These are phyloP conservation scores for Juncus inflexus DNA, from an alignment of 176 grass and related monocot species.

Conservation along the genomic window DNA sequence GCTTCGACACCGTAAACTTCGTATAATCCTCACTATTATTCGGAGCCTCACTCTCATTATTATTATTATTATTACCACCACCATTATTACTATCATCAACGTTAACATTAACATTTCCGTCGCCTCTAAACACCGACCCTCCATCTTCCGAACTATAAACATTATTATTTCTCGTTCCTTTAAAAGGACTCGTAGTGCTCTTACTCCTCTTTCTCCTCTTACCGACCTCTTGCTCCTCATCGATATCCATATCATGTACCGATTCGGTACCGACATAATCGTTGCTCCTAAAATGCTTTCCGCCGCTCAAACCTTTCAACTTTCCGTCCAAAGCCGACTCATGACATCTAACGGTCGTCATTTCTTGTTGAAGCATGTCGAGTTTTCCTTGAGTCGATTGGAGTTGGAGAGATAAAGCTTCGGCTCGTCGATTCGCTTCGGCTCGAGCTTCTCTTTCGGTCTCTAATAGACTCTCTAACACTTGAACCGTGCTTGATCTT, in stretches of 20 bases:
- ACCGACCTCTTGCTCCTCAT: slow-evolving; percentile 42
- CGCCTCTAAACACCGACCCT: slow-evolving; percentile 57
- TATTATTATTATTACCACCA: slow-evolving; percentile 20
- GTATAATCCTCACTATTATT: slow-evolving; percentile 56
- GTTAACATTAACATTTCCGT: slow-evolving; percentile 34
- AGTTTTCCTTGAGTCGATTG: slow-evolving; percentile 91
- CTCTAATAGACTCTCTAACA: slow-evolving; percentile 66
- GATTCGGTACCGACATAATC: slow-evolving; percentile 64
- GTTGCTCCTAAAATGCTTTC: slow-evolving; percentile 57
- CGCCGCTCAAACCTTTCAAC: slow-evolving; percentile 43
- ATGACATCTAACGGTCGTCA: slow-evolving; percentile 65
- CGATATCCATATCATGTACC: slow-evolving; percentile 88
- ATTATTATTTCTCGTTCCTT: slow-evolving; percentile 33
- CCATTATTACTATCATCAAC: slow-evolving; percentile 19
- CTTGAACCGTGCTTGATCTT: slow-evolving; percentile 91
- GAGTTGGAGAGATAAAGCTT: slow-evolving; percentile 75
- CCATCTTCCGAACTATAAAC: slow-evolving; percentile 53
- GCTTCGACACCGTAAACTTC: slow-evolving; percentile 65
- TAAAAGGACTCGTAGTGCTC: slow-evolving; percentile 82
- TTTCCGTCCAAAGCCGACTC: slow-evolving; percentile 85
- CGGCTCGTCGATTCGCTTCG: slow-evolving; percentile 82
- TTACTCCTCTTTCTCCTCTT: slow-evolving; percentile 78
- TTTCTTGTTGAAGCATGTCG: slow-evolving; percentile 89
- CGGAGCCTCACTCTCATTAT: slow-evolving; percentile 35
- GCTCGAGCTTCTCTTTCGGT: slow-evolving; percentile 63